Conservation (phyloP, 805 yeast genomes). For the Kazachstania bromeliacearum region DNA sequence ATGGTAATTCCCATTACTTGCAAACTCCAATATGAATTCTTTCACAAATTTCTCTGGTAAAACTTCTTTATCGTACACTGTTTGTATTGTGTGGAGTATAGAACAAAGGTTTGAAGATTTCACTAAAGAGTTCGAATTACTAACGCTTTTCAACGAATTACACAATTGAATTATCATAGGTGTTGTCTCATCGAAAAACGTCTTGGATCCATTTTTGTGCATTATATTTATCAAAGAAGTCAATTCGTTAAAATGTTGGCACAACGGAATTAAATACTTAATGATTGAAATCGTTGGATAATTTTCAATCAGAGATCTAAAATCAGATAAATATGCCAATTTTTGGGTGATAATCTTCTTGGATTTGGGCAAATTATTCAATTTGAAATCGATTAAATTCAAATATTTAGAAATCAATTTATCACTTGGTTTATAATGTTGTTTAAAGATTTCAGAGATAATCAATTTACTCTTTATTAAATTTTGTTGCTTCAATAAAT, state of each 20-base stretch:
- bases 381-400: neutral
- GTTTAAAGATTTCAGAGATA: constrained; percentile 9
- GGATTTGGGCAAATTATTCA: constrained; percentile 4
- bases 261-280: constrained; percentile 12
- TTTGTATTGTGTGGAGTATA: no score
- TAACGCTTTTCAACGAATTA: no score
- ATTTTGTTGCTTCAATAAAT: constrained; percentile 7
- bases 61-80: no score
- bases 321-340: constrained; percentile 15
- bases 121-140: no score
- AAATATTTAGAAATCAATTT: constrained; percentile 8
- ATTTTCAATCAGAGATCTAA: constrained; percentile 14
- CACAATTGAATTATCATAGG: no score
- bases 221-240: constrained; percentile 11
- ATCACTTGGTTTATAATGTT: constrained; percentile 11
- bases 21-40: neutral
- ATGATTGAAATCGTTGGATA: constrained; percentile 10
- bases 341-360: constrained; percentile 2
- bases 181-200: no score
- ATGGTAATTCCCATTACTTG: neutral
- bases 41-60: no score
- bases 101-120: no score
- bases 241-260: constrained; percentile 19
- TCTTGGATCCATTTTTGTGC: no score
- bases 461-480: constrained; percentile 11